Evolutionary conservation across 139 green algal genomes (phyloP), one percentile per base, ranked within the genome.

Genomic region (Chlorella sp.): DNA sequence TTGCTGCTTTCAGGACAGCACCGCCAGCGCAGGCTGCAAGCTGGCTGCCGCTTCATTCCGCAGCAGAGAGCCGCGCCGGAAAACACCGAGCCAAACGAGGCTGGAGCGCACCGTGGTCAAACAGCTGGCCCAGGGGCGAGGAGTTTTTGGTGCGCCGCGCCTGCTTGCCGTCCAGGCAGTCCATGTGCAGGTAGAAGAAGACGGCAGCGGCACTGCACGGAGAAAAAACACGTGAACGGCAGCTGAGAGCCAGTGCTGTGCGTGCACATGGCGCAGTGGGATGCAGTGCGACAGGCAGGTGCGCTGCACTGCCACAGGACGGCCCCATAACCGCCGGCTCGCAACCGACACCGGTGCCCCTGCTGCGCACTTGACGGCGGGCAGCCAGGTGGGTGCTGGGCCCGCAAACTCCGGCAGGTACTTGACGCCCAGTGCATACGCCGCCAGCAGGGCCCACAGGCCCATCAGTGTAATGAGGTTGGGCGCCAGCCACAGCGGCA

Each of bases 381-480:
- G 64, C 18, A 87, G n/a, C 79, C 79, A 88, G 38, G 28, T 38
- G 11, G 70, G 64, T 21, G 65, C 36, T 71, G 26, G 74, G 93
- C 94, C 89, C 60, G 83, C 80, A 71, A 97, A 93, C 26, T 94
- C 91, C 16, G 94, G 95, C 21, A 91, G 62, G 74, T 95, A 93
- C 36, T 70, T 85, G 3, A 90, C 85, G 26, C 89, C 89, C 0
- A 94, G 15, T 1, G 89, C 41, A 73, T 97, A 97, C 0, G 93
- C 85, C 1, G 89, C 30, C 17, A 97, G 55, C 20, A 98, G 89
- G 28, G 72, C 84, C 16, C 94, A 81, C 6, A 94, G 81, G 36
- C 95, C 96, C 18, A 88, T 88, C 16, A 98, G 88, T 0, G 96
- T 99, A 71, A 99, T 98, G 0, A 98, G 82, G 88, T 99, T 99